Evolutionary conservation across 2,329 filamentous ascomycete genomes (phyloP).

Genomic region (Beauveria brongniartii): DNA sequence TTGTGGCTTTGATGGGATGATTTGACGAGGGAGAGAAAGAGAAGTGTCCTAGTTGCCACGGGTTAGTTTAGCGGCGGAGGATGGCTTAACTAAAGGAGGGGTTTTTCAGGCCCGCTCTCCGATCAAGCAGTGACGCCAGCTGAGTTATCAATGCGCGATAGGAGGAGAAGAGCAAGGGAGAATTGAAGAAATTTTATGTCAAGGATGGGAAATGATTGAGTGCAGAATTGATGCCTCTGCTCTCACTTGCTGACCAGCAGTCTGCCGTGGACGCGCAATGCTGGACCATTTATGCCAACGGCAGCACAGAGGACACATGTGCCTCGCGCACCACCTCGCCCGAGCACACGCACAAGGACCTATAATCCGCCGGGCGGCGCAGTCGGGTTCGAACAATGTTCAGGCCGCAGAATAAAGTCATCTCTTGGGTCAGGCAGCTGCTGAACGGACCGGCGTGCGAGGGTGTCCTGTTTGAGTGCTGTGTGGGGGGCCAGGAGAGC

Average conservation of each 20-base stretch:
- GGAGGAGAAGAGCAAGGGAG: neutral
- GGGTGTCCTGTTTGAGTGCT: conserved; percentile 1
- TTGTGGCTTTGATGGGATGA: conserved; percentile 20
- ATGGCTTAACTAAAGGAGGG: conserved; percentile 13
- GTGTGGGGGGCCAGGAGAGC: conserved; percentile 7
- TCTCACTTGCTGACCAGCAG: neutral
- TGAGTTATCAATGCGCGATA: neutral
- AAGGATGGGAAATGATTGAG: neutral
- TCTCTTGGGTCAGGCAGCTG: neutral
- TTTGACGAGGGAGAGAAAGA: conserved; percentile 16
- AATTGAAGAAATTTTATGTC: neutral
- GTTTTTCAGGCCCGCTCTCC: conserved; percentile 12
- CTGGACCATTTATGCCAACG: conserved; percentile 1
- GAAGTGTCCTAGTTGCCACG: conserved; percentile 23
- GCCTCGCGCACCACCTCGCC: neutral
- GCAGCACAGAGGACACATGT: conserved; percentile 10
- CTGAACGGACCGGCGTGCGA: neutral
- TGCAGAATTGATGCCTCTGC: neutral
- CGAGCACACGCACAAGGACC: neutral
- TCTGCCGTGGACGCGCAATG: neutral
- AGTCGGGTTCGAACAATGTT: neutral
- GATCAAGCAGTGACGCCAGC: conserved; percentile 12
- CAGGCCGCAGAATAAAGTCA: neutral
- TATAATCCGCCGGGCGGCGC: neutral
- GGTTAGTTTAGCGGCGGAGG: conserved; percentile 20